A percentile compares a stretch with the other conserved stretches of the same genome.
These are phyloP conservation scores for Phaeoacremonium minimum DNA, from an alignment of 2,329 filamentous ascomycete species.

Conservation along the genomic window DNA sequence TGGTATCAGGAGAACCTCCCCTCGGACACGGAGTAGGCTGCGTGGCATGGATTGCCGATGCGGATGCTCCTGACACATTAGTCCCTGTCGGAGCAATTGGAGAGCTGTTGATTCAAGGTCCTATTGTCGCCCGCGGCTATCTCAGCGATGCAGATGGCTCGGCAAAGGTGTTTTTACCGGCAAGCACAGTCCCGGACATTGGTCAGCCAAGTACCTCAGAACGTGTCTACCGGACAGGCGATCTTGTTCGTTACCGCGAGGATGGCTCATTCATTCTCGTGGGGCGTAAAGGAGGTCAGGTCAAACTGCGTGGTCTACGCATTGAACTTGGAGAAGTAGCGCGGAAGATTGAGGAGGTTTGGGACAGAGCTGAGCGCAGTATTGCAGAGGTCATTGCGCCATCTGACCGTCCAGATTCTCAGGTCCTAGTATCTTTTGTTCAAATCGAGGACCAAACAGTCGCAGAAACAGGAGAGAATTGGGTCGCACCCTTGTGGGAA, in stretches of 20 bases:
- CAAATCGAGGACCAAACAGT: too few relatives aligned
- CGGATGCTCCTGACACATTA: constrained; percentile 12
- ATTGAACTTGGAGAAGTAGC: too few relatives aligned
- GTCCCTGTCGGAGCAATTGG: constrained; percentile 19
- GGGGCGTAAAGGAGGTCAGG: too few relatives aligned
- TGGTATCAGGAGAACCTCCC: neutral
- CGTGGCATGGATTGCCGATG: constrained; percentile 14
- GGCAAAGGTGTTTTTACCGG: neutral
- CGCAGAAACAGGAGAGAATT: neutral
- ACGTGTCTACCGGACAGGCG: constrained; percentile 7
- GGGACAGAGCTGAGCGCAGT: too few relatives aligned
- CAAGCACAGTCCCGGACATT: neutral
- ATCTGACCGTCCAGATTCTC: too few relatives aligned
- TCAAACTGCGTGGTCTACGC: too few relatives aligned
- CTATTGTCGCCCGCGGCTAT: constrained; percentile 27
- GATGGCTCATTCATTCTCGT: constrained; percentile 3
- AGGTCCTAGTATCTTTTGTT: too few relatives aligned
- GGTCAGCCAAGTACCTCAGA: too few relatives aligned
- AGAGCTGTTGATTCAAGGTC: constrained; percentile 28
- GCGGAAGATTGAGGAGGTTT: too few relatives aligned
- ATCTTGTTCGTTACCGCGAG: constrained; percentile 4
- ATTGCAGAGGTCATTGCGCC: constrained; percentile 41
- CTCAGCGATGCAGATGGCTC: neutral
- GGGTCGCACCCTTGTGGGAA: neutral
- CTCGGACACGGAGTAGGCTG: constrained; percentile 12